Evolutionary conservation across 768 basidiomycete genomes (phyloP).

Genomic region (Amanita rubescens): DNA sequence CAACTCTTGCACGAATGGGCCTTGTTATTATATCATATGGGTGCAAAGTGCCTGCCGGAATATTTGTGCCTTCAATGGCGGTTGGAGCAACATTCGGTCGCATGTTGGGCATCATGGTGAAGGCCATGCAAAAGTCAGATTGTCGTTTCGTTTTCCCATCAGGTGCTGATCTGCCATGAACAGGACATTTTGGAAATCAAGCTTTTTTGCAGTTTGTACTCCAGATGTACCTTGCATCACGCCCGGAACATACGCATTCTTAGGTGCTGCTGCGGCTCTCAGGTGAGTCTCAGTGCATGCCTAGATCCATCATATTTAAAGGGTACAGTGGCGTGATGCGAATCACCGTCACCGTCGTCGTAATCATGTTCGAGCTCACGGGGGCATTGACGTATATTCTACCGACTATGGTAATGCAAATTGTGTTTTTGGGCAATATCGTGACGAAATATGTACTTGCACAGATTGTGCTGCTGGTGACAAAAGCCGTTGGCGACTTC

Average conservation of each 20-base stretch:
- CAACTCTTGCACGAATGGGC: constrained; percentile 80
- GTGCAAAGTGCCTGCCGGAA: constrained; percentile 93
- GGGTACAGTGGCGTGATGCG: constrained; percentile 82
- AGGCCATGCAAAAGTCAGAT: constrained; percentile 77
- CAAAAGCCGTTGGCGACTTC: constrained; percentile 94
- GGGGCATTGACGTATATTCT: constrained; percentile 96
- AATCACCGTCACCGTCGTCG: constrained; percentile 95
- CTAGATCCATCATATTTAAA: not conserved
- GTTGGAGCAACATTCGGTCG: constrained; percentile 95
- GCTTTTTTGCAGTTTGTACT: constrained; percentile 84
- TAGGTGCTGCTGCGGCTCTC: constrained; percentile 93
- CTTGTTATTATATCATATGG: constrained; percentile 93
- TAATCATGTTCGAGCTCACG: constrained; percentile 99
- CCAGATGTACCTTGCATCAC: constrained; percentile 96
- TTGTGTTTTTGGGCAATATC: not conserved
- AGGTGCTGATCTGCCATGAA: not conserved
- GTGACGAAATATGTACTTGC: not conserved
- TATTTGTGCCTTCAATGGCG: constrained; percentile 99
- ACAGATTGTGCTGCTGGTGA: constrained; percentile 92
- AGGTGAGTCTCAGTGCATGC: constrained; percentile 40
- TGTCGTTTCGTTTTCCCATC: not conserved
- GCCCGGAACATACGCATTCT: constrained; percentile 95
- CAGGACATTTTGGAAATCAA: constrained; percentile 76
- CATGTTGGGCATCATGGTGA: constrained; percentile 95
- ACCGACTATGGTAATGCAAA: constrained; percentile 78